These are phyloP conservation scores for Porogramme epimiltina DNA, from an alignment of 1,284 basidiomycete species.

Conservation along the genomic window DNA sequence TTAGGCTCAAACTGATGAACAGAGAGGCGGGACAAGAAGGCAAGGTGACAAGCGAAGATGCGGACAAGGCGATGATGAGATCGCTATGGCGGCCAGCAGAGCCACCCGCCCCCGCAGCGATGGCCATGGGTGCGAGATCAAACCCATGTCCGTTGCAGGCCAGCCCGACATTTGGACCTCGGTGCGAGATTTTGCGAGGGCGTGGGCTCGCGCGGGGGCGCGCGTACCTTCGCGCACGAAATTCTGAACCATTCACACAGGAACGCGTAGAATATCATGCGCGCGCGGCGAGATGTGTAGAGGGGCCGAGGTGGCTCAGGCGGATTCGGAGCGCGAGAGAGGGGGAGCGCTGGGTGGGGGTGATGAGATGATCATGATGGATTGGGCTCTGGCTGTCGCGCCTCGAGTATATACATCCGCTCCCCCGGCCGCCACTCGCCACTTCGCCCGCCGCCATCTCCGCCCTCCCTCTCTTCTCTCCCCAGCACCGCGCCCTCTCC, in stretches of 20 bases:
- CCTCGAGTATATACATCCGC: slow-evolving; percentile 7
- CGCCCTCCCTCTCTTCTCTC: slow-evolving; percentile 1
- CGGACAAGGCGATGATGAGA: slow-evolving; percentile 13
- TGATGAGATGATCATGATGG: slow-evolving; percentile 25
- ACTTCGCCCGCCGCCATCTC: slow-evolving; percentile 1
- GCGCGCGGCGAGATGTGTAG: background rate
- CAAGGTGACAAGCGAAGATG: background rate
- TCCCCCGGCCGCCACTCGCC: slow-evolving; percentile 1
- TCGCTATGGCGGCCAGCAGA: slow-evolving; percentile 11
- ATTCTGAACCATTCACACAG: background rate
- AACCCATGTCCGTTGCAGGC: background rate
- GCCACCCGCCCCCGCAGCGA: background rate
- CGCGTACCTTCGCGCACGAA: background rate
- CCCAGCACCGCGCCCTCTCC: background rate
- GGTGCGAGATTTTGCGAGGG: no score
- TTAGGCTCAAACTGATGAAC: no score
- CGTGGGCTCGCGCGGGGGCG: no score
- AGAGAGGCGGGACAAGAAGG: background rate
- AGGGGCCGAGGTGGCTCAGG: background rate
- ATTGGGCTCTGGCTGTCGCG: slow-evolving; percentile 2
- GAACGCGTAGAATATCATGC: background rate
- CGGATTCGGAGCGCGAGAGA: background rate
- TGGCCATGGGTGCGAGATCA: background rate
- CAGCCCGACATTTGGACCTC: no score
- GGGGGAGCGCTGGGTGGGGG: slow-evolving; percentile 14